Percentiles rank a stretch among this genome's conserved stretches.
Conservation (phyloP, 1,284 basidiomycete genomes). For the Golubevia pallescens region DNA sequence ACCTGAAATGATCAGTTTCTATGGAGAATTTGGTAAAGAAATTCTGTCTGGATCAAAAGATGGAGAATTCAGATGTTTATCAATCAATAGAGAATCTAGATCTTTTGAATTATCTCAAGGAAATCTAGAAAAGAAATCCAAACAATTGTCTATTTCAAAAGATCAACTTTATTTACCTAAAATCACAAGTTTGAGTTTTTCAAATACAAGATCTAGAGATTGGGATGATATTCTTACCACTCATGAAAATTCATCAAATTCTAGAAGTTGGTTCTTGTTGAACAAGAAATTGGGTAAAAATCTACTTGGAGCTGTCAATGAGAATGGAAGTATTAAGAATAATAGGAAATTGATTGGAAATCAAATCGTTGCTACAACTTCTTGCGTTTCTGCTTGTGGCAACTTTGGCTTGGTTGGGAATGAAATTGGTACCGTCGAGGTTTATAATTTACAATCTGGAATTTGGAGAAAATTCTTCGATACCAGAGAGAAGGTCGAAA, state of each 20-base stretch:
- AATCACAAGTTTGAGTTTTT: constrained; percentile 78
- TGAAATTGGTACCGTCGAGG: constrained; percentile 44
- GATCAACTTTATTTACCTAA: constrained; percentile 70
- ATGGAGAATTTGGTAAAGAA: constrained; percentile 94
- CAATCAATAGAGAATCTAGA: constrained; percentile 68
- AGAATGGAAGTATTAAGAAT: constrained; percentile 33
- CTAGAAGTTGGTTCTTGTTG: constrained; percentile 83
- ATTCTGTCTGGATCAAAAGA: constrained; percentile 69
- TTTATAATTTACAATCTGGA: constrained; percentile 76
- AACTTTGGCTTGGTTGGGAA: constrained; percentile 84
- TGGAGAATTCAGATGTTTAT: constrained; percentile 18
- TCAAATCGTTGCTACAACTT: constrained; percentile 68
- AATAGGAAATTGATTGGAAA: too few relatives aligned
- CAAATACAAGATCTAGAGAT: constrained; percentile 82
- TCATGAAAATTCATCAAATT: too few relatives aligned
- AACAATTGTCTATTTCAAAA: constrained; percentile 78
- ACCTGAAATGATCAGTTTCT: constrained; percentile 89
- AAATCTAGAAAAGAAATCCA: constrained; percentile 76
- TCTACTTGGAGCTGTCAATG: constrained; percentile 64
- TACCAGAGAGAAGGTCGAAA: not conserved
- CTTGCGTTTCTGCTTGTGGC: constrained; percentile 85
- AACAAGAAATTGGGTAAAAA: constrained; percentile 80
- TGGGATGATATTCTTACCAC: constrained; percentile 97
- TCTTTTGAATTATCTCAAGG: constrained; percentile 94
- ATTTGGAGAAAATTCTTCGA: constrained; percentile 72